phyloP scores from a whole-genome alignment of 768 basidiomycete genomes.

The Mycena filopes region DNA sequence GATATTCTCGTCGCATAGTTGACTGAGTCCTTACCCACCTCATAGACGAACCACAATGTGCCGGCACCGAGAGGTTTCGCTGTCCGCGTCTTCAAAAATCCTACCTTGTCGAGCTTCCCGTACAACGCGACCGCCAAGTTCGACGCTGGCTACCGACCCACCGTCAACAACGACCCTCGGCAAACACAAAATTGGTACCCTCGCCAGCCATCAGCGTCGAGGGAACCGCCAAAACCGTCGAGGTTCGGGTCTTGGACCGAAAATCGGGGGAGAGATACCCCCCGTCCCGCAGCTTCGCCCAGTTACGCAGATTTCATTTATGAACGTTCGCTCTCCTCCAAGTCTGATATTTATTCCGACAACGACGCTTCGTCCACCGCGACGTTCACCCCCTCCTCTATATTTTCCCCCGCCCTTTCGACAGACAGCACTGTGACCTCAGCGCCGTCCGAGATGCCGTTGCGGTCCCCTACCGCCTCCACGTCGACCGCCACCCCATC shows the following conservation, averaged over 20 bases:
- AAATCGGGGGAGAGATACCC: constrained; percentile 47
- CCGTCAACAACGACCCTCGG: constrained; percentile 42
- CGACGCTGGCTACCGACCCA: constrained; percentile 58
- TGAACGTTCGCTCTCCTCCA: constrained; percentile 66
- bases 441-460: constrained; percentile 35
- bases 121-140: constrained; percentile 55
- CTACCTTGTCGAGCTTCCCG: constrained; percentile 50
- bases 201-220: constrained; percentile 37
- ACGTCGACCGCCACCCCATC: constrained; percentile 12
- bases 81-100: constrained; percentile 63
- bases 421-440: constrained; percentile 55
- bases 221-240: constrained; percentile 47
- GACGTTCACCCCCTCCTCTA: constrained; percentile 51
- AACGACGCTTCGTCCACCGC: constrained; percentile 49
- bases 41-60: constrained; percentile 39
- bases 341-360: constrained; percentile 65
- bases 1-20: not conserved
- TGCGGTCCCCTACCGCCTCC: constrained; percentile 25
- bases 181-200: constrained; percentile 42
- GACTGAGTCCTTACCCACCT: constrained; percentile 5
- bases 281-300: constrained; percentile 8
- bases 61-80: constrained; percentile 61
- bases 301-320: constrained; percentile 57
- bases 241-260: constrained; percentile 35
- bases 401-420: constrained; percentile 54